phyloP scores from a whole-genome alignment of 805 yeast species.

The Myxozyma vanderwaltii region DNA sequence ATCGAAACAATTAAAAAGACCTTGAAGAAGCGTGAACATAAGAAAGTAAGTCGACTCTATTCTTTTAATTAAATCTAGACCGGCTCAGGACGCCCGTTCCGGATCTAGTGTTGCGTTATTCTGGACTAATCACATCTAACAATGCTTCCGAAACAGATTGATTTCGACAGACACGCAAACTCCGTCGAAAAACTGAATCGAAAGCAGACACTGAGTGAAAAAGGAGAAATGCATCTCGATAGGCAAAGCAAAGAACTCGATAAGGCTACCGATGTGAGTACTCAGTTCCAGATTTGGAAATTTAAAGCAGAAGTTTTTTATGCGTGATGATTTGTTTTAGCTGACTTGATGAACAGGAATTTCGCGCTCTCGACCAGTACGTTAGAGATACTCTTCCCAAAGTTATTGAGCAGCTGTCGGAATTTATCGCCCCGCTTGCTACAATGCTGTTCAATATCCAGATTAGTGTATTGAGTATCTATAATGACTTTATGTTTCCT shows the following conservation, averaged over 20 bases:
- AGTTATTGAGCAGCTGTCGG: slow-evolving; percentile 38
- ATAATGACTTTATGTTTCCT: slow-evolving; percentile 31
- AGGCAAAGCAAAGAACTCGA: slow-evolving; percentile 40
- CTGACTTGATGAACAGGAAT: slow-evolving; percentile 27
- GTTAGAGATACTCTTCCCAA: slow-evolving; percentile 39
- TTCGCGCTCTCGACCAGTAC: slow-evolving; percentile 39
- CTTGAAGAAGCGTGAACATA: slow-evolving; percentile 43
- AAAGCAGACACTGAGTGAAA: slow-evolving; percentile 39
- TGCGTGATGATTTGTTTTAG: not conserved
- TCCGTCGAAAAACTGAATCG: slow-evolving; percentile 39
- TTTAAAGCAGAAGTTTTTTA: too few relatives aligned
- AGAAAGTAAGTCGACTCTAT: slow-evolving; percentile 35
- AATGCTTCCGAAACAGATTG: slow-evolving; percentile 30
- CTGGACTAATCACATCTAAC: not conserved
- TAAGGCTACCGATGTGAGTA: slow-evolving; percentile 35
- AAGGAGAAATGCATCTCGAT: slow-evolving; percentile 37
- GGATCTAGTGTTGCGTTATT: not conserved
- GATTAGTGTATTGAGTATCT: slow-evolving; percentile 36
- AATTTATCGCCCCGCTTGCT: slow-evolving; percentile 40
- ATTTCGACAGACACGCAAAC: slow-evolving; percentile 43
- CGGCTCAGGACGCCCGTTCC: too few relatives aligned
- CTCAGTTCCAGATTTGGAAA: not conserved
- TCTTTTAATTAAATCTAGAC: not conserved
- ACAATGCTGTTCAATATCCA: slow-evolving; percentile 39
- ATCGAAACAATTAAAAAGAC: slow-evolving; percentile 41